Conservation (phyloP, 106 monocot species). For the Chionographis japonica region DNA sequence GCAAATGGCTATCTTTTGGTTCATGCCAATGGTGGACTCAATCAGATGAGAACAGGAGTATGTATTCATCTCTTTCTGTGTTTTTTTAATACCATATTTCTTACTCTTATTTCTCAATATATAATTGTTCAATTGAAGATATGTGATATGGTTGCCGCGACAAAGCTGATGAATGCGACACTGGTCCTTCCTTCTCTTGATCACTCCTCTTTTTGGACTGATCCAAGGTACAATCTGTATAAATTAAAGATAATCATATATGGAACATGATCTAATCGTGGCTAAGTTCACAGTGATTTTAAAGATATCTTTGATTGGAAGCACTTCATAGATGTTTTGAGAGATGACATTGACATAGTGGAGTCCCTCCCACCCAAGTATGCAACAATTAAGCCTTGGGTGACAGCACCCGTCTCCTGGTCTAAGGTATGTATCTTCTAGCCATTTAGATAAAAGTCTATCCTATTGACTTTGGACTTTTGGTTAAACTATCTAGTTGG, state of each 20-base stretch:
- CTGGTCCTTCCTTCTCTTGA: slow-evolving; percentile 31
- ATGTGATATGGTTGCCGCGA: slow-evolving; percentile 54
- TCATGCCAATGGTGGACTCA: slow-evolving; percentile 60
- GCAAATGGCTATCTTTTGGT: slow-evolving; percentile 49
- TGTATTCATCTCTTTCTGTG: neutral
- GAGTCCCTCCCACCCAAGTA: slow-evolving; percentile 39
- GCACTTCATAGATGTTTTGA: slow-evolving; percentile 45
- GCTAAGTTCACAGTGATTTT: slow-evolving; percentile 38
- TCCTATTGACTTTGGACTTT: too few species aligned
- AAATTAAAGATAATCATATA: neutral
- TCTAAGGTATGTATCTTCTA: slow-evolving; percentile 36
- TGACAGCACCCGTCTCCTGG: slow-evolving; percentile 52
- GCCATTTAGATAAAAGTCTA: too few species aligned
- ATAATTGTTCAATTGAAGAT: slow-evolving; percentile 30
- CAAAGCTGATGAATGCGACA: slow-evolving; percentile 40
- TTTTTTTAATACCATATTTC: too few species aligned
- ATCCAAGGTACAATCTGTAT: slow-evolving; percentile 34
- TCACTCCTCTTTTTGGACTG: slow-evolving; percentile 30
- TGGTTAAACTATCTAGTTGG: neutral
- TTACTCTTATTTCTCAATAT: neutral
- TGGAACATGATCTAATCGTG: neutral
- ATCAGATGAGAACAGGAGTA: slow-evolving; percentile 67
- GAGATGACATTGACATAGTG: slow-evolving; percentile 54
- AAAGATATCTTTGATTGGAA: slow-evolving; percentile 64
- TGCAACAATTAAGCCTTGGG: slow-evolving; percentile 14